phyloP scores from a whole-genome alignment of 345 rosid species.

The Salix dunnii region DNA sequence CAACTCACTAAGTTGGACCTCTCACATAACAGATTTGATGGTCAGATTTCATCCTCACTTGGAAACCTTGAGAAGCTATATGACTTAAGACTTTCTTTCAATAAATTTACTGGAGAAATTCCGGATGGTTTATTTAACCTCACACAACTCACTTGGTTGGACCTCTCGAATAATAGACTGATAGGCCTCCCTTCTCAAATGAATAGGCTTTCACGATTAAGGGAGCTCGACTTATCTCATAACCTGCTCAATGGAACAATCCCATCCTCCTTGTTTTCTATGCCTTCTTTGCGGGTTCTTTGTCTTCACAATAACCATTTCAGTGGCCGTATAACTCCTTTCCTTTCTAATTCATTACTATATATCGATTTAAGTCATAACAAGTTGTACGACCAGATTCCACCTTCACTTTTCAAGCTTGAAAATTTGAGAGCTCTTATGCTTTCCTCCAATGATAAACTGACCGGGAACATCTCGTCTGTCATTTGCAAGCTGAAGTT shows the following conservation, averaged over 20 bases:
- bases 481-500: too few species aligned
- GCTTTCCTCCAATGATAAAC: too few species aligned
- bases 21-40: not conserved
- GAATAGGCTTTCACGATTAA: not conserved
- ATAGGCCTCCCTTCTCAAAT: not conserved
- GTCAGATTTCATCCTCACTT: not conserved
- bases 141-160: not conserved
- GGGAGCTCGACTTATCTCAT: not conserved
- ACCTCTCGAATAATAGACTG: not conserved
- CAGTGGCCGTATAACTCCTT: conserved; percentile 9
- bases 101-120: not conserved
- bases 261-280: not conserved
- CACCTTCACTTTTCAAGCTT: conserved; percentile 24
- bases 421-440: too few species aligned
- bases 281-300: not conserved
- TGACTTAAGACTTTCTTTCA: rapidly evolving
- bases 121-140: not conserved
- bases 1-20: not conserved
- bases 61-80: not conserved
- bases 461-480: too few species aligned
- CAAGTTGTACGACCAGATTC: conserved; percentile 14
- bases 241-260: not conserved
- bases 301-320: conserved; percentile 6
- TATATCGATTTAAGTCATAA: conserved; percentile 24
- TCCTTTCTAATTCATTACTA: not conserved